Percentiles rank a stretch among this genome's conserved stretches.
These are phyloP conservation scores for Drechslerella coelobrocha DNA, from an alignment of 2,329 filamentous ascomycete species.

Conservation along the genomic window DNA sequence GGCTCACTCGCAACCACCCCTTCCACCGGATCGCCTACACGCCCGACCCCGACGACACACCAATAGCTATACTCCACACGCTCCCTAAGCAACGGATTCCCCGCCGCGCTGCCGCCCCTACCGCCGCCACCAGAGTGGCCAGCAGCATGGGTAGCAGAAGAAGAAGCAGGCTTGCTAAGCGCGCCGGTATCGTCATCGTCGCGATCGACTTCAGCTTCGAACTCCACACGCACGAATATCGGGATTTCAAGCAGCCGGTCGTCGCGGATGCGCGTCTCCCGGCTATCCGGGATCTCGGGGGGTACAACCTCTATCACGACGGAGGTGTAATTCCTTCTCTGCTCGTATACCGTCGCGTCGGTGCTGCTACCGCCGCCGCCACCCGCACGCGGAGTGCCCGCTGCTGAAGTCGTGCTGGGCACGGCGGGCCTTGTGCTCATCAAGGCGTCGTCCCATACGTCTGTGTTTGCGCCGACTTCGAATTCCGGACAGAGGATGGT, in stretches of 20 bases:
- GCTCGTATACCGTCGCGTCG: conserved; percentile 89
- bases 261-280: conserved; percentile 23
- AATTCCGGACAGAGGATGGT: conserved; percentile 95
- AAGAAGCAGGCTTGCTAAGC: background rate
- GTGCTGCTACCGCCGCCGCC: conserved; percentile 61
- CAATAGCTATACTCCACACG: conserved; percentile 92
- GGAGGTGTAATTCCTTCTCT: conserved; percentile 90
- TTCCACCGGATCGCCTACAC: conserved; percentile 66
- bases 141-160: background rate
- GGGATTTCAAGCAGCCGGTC: conserved; percentile 82
- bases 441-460: conserved; percentile 90
- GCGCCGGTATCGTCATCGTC: conserved; percentile 67
- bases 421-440: conserved; percentile 60
- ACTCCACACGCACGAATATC: conserved; percentile 90
- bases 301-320: conserved; percentile 90
- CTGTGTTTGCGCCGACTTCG: conserved; percentile 91
- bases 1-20: conserved; percentile 46
- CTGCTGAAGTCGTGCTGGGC: conserved; percentile 41
- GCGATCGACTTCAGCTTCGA: conserved; percentile 73
- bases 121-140: conserved; percentile 56
- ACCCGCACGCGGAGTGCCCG: conserved; percentile 56
- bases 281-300: conserved; percentile 61
- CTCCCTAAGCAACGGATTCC: conserved; percentile 64
- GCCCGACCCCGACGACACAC: conserved; percentile 88
- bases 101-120: conserved; percentile 52